Evolutionary conservation across 805 yeast species (phyloP), one percentile per base, ranked within the genome.

Genomic region (Barnettozyma vustinii): DNA sequence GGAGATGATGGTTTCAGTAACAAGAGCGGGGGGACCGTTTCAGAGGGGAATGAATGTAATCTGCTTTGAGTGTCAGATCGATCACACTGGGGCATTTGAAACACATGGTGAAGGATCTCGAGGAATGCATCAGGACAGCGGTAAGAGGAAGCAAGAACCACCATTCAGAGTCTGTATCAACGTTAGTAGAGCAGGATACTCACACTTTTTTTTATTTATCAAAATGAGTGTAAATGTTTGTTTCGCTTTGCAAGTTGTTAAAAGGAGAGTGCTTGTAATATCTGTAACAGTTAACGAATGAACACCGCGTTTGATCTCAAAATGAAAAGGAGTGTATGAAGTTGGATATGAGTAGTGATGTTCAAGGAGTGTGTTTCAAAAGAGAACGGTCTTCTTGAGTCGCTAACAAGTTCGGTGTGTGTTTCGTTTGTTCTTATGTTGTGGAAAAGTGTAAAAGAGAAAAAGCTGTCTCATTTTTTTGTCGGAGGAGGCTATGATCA

Each of bases 281-380:
- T 9, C 13, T 26, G 7, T 26, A 30, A 7, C 33, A 30, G 42
- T 21, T 19, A 39, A 39, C 26, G 27, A 23, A 39, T 3, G 42
- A 21, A 23, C 27, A 30, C 33, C 33, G 33, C 12, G 33, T 30
- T 30, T 30, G 42, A 21, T 39, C 42, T 39, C 21, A 26, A 41
- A 49, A 37, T 12, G 6, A 41, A 53, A 63, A 65, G 69, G 69
- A 65, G 58, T 62, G 68, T 65, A 64, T 57, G 58, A 59, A 65
- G 69, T 65, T 65, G 69, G 67, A 57, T 46, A 40, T 16, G 21
- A 21, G 26, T 23, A 23, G 33, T 15, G 27, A 21, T 5, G 26
- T 39, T 20, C 42, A 39, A 39, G 39, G 39, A 36, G 21, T 36
- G 39, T 36, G 19, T 13, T 12, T 13, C 20, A 16, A 19, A 19